phyloP scores from a whole-genome alignment of 306 rosid genomes.

The Canavalia gladiata region DNA sequence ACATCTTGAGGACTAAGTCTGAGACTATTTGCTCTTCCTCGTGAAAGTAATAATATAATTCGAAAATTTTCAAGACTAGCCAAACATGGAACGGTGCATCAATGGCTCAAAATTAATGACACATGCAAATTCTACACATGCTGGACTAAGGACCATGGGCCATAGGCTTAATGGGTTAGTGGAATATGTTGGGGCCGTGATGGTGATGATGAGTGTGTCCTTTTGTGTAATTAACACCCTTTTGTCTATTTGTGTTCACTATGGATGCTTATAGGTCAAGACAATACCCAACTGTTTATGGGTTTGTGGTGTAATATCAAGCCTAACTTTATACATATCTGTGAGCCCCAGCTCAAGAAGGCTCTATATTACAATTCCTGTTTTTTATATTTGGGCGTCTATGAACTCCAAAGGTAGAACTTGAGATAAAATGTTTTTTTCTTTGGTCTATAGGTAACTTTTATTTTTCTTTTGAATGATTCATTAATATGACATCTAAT shows the following conservation, averaged over 20 bases:
- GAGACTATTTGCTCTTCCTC: background rate
- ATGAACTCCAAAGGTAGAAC: background rate
- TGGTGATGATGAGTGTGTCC: conserved; percentile 27
- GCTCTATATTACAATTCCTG: background rate
- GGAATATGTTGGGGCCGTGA: conserved; percentile 24
- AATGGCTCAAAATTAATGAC: conserved; percentile 9
- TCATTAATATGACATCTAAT: background rate
- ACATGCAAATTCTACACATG: conserved; percentile 30
- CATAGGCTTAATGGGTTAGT: conserved; percentile 32
- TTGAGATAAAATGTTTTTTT: background rate
- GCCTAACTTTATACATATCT: background rate
- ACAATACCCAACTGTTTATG: conserved; percentile 5
- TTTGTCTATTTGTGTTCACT: conserved; percentile 6
- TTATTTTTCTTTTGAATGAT: conserved; percentile 3
- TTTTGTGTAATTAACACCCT: conserved; percentile 13
- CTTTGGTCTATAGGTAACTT: background rate
- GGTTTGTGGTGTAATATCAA: background rate
- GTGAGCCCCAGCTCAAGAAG: background rate
- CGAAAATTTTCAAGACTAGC: background rate
- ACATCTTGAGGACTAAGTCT: conserved; percentile 13
- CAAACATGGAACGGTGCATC: conserved; percentile 29
- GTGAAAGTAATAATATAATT: conserved; percentile 20
- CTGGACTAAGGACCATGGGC: conserved; percentile 10
- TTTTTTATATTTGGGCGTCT: background rate
- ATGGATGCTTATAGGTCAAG: conserved; percentile 32